Evolutionary conservation across 768 basidiomycete genomes (phyloP).

Genomic region (Phylloporus sp.): DNA sequence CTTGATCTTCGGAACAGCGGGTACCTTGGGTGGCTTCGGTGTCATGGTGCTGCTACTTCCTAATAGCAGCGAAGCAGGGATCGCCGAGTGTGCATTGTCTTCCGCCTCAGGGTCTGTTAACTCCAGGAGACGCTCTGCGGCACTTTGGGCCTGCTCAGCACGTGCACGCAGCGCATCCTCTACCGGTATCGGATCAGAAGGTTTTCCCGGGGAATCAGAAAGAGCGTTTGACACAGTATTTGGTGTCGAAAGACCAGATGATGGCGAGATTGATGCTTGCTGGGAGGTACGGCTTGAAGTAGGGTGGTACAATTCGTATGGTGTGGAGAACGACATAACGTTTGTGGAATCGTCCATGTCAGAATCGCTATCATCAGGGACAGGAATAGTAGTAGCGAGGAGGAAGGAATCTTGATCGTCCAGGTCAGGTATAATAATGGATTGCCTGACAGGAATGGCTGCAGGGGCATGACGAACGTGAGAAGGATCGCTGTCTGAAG

Average conservation of each 20-base stretch:
- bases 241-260: constrained; percentile 47
- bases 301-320: constrained; percentile 50
- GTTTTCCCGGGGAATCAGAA: constrained; percentile 49
- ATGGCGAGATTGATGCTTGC: constrained; percentile 50
- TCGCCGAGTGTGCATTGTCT: constrained; percentile 44
- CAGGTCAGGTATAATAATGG: constrained; percentile 40
- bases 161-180: constrained; percentile 85
- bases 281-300: constrained; percentile 37
- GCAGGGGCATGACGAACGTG: constrained; percentile 15
- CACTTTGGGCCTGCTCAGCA: constrained; percentile 91
- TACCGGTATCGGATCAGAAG: constrained; percentile 48
- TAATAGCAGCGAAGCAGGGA: constrained; percentile 53
- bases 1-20: constrained; percentile 32
- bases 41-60: constrained; percentile 36
- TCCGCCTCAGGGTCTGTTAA: constrained; percentile 79
- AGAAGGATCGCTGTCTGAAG: constrained; percentile 27
- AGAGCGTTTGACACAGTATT: constrained; percentile 55
- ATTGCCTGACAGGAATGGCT: constrained; percentile 41
- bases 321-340: constrained; percentile 68
- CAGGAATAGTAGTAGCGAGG: constrained; percentile 67
- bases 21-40: constrained; percentile 37
- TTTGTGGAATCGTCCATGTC: constrained; percentile 57
- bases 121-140: constrained; percentile 84
- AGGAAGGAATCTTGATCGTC: constrained; percentile 60
- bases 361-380: constrained; percentile 71